Percentiles rank a stretch among this genome's conserved stretches.
Conservation (phyloP, 768 basidiomycete species). For the Boletus edulis region DNA sequence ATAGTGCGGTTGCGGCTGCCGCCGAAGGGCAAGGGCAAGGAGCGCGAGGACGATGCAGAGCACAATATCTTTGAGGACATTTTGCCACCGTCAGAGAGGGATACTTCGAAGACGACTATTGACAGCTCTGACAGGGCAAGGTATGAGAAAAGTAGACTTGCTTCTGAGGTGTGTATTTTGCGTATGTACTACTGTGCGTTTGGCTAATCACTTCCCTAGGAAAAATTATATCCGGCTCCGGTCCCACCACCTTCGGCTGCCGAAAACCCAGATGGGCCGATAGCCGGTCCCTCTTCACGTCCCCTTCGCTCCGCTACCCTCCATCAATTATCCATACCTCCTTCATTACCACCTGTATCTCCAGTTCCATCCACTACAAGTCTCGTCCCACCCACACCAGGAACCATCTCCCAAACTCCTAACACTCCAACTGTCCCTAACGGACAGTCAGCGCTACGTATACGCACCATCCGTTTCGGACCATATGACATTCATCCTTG, state of each 20-base stretch:
- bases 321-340: conserved; percentile 35
- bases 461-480: conserved; percentile 88
- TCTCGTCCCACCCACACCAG: conserved; percentile 32
- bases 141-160: conserved; percentile 70
- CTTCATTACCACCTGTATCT: conserved; percentile 29
- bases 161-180: conserved; percentile 63
- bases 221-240: conserved; percentile 47
- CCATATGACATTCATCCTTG: conserved; percentile 93
- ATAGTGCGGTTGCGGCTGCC: conserved; percentile 54
- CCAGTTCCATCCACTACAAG: conserved; percentile 39
- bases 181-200: not conserved
- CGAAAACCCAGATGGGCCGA: conserved; percentile 35
- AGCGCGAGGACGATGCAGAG: conserved; percentile 60
- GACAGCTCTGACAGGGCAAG: conserved; percentile 55
- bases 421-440: conserved; percentile 24
- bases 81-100: conserved; percentile 64
- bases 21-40: conserved; percentile 66
- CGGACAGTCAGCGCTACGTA: conserved; percentile 49
- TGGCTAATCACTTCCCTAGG: conserved; percentile 32
- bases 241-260: conserved; percentile 30
- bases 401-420: conserved; percentile 32
- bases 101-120: conserved; percentile 68
- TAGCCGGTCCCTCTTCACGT: conserved; percentile 58
- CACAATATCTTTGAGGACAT: conserved; percentile 83
- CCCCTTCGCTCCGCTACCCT: conserved; percentile 60